Evolutionary conservation across 2,329 filamentous ascomycete genomes (phyloP), one percentile per base, ranked within the genome.

Genomic region (Epichloe sibirici): DNA sequence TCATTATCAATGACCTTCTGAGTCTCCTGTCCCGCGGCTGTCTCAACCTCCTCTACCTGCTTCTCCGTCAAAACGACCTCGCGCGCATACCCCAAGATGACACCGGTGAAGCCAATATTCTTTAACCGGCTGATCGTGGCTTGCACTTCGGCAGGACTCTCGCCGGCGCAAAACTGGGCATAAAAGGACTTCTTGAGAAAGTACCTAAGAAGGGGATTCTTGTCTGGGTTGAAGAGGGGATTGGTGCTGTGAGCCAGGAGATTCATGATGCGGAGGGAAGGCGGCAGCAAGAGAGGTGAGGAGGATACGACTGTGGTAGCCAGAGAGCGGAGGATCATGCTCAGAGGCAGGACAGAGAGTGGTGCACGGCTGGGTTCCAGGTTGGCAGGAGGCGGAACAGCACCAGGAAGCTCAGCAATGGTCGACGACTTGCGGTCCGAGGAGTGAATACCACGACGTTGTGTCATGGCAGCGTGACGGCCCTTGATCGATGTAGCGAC

Each of bases 111-210:
- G 2, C 90, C 90, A 45, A 91, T 81, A 35, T 73, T 67, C 66
- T 88, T 87, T 9, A 95, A 74, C 2, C 75, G 72, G 1, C 74
- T 64, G 34, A 89, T 79, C 0, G 85, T 90, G 34, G 65, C 69
- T 43, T 74, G 72, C 2, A 94, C 85, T 67, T 95, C 87, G 1
- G 66, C 61, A 0, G 77, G 74, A 48, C 79, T 85, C 68, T 90
- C 86, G 31, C 90, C 90, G 0, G 88, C 88, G 67, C 90, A 96
- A 68, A 95, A 96, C 62, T 96, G 90, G 25, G 83, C 82, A 66
- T 95, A 95, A 61, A 95, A 90, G 0, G 88, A 94, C 63, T 83
- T 79, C 65, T 90, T 89, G 48, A 95, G 73, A 43, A 90, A 64
- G 55, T 74, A 79, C 44, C 82, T 78, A 15, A 95, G 74, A 1